phyloP scores from a whole-genome alignment of 2,329 filamentous ascomycete genomes.

The Xylaria sp. region DNA sequence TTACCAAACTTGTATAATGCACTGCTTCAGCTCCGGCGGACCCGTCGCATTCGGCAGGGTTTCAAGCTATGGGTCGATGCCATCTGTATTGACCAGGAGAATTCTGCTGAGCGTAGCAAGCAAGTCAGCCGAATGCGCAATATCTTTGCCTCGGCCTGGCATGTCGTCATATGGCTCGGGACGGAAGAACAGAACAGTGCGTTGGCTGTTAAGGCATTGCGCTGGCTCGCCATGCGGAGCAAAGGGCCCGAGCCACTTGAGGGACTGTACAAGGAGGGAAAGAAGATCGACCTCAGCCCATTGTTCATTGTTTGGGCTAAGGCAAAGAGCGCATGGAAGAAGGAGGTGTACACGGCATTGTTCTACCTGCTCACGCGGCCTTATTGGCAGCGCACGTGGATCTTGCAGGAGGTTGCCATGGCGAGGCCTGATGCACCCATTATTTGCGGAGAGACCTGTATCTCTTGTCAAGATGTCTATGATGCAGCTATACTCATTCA shows the following conservation, averaged over 20 bases:
- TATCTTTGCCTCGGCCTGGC: conserved; percentile 24
- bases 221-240: conserved; percentile 1
- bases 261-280: neutral
- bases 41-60: neutral
- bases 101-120: conserved; percentile 26
- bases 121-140: conserved; percentile 33
- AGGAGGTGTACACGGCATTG: neutral
- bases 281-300: conserved; percentile 1
- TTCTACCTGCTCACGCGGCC: neutral
- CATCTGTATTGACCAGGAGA: conserved; percentile 10
- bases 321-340: neutral
- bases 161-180: conserved; percentile 31
- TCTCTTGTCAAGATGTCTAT: neutral
- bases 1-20: conserved; percentile 1
- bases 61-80: conserved; percentile 32
- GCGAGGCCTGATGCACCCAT: conserved; percentile 1
- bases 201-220: neutral
- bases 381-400: conserved; percentile 9
- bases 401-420: conserved; percentile 7
- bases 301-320: conserved; percentile 3
- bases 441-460: conserved; percentile 2
- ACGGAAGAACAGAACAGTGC: neutral
- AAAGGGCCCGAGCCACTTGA: neutral
- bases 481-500: neutral
- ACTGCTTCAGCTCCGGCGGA: neutral